phyloP scores from a whole-genome alignment of 2,329 filamentous ascomycete genomes.

The Alternaria hordeiaustralica region DNA sequence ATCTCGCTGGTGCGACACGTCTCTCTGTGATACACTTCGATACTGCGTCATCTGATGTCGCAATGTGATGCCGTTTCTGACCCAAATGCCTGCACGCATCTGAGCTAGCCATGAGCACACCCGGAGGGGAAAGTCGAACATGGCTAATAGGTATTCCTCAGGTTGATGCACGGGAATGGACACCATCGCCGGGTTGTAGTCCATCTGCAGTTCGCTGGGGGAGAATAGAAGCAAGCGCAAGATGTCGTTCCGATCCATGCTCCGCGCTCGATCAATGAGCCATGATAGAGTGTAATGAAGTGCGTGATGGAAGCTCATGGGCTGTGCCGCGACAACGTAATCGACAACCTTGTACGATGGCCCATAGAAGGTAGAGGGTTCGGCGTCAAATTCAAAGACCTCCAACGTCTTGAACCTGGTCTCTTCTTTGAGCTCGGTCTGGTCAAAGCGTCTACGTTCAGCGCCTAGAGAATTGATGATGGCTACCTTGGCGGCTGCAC shows the following conservation, averaged over 20 bases:
- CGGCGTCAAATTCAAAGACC: conserved; percentile 78
- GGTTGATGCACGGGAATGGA: conserved; percentile 64
- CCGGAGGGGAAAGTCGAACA: conserved; percentile 91
- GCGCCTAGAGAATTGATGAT: conserved; percentile 87
- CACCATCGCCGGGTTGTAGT: conserved; percentile 66
- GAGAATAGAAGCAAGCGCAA: conserved; percentile 74
- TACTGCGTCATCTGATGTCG: conserved; percentile 95
- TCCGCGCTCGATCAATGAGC: conserved; percentile 88
- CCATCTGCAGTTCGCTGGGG: conserved; percentile 70
- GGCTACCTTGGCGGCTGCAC: conserved; percentile 78
- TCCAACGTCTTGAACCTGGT: conserved; percentile 79
- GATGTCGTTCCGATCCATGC: conserved; percentile 72
- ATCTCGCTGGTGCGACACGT: conserved; percentile 93
- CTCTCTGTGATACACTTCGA: conserved; percentile 83
- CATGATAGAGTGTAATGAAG: conserved; percentile 96
- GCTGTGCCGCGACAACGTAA: conserved; percentile 85
- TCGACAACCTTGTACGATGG: conserved; percentile 70
- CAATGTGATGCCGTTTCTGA: conserved; percentile 94
- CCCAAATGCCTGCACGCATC: conserved; percentile 99
- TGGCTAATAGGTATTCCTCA: conserved; percentile 82
- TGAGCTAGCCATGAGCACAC: conserved; percentile 97
- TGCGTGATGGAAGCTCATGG: conserved; percentile 96
- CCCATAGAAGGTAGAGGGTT: conserved; percentile 35
- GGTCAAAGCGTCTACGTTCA: conserved; percentile 84
- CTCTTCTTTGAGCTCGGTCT: conserved; percentile 86